Evolutionary conservation across 2,329 filamentous ascomycete genomes (phyloP), one percentile per base, ranked within the genome.

Genomic region (Fusarium caatingaense): DNA sequence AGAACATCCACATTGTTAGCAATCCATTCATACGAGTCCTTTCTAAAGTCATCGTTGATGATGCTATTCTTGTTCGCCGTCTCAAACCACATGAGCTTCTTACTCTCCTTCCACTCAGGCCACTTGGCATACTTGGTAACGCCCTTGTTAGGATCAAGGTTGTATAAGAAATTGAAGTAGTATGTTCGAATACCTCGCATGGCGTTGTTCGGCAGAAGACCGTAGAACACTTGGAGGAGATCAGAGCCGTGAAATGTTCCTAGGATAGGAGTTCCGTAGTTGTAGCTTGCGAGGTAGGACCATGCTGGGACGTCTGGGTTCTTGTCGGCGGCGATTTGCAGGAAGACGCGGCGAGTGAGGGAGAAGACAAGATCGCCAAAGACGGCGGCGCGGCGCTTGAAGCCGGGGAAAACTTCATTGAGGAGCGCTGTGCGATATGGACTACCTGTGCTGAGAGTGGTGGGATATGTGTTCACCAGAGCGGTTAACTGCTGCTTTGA

Each of bases 181-280:
- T 94, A 94, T 2, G 85, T 86, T 60, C 90, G 86, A 46, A 89
- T 88, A 12, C 87, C 84, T 8, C 75, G 77, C 28, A 86, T 86
- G 3, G 90, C 89, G 60, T 90, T 87, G 76, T 92, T 89, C 15
- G 88, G 85, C 50, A 86, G 74, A 15, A 91, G 78, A 1, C 90
- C 90, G 61, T 87, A 89, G 68, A 93, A 93, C 0, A 92, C 86
- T 76, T 92, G 88, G 6, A 93, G 71, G 2, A 94, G 72, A 71
- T 94, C 92, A 2, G 86, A 88, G 16, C 80, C 90, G 77, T 96
- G 93, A 79, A 93, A 92, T 0, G 92, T 94, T 20, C 93, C 93
- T 0, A 95, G 78, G 49, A 94, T 79, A 0, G 92, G 90, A 0
- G 89, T 91, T 12, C 90, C 90, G 76, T 90, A 88, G 81, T 91